Evolutionary conservation across 176 grass and related monocot genomes (phyloP).

Genomic region (Tillandsia leiboldiana): DNA sequence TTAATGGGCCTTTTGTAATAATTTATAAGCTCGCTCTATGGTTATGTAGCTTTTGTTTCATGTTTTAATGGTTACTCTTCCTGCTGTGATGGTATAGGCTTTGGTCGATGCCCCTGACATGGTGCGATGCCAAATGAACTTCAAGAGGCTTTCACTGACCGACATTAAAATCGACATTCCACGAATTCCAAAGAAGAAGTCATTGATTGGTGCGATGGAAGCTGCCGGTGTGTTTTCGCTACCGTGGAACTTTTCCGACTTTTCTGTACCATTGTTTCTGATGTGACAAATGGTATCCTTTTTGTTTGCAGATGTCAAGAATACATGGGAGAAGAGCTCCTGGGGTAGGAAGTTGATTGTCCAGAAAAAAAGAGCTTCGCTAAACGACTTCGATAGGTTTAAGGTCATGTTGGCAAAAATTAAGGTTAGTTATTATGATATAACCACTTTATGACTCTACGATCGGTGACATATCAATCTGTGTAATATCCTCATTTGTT

Average conservation of each 20-base stretch:
- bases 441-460: neutral
- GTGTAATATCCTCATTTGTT: neutral
- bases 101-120: conserved; percentile 93
- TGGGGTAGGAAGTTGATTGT: conserved; percentile 97
- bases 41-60: too few relatives aligned
- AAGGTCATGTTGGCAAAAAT: conserved; percentile 90
- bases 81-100: conserved; percentile 28
- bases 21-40: too few relatives aligned
- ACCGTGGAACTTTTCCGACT: neutral
- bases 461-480: neutral
- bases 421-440: conserved; percentile 34
- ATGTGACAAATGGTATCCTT: neutral
- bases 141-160: conserved; percentile 46
- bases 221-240: conserved; percentile 19
- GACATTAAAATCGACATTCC: conserved; percentile 52
- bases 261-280: neutral
- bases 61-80: too few relatives aligned
- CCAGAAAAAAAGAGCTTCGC: conserved; percentile 80
- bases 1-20: too few relatives aligned
- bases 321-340: conserved; percentile 91
- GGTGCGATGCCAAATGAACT: conserved; percentile 89
- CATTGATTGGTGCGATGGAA: conserved; percentile 42
- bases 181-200: conserved; percentile 42
- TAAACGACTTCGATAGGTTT: conserved; percentile 94
- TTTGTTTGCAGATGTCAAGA: conserved; percentile 57